Evolutionary conservation across 2,329 filamentous ascomycete genomes (phyloP).

Genomic region (Pseudodiploospora longispora): DNA sequence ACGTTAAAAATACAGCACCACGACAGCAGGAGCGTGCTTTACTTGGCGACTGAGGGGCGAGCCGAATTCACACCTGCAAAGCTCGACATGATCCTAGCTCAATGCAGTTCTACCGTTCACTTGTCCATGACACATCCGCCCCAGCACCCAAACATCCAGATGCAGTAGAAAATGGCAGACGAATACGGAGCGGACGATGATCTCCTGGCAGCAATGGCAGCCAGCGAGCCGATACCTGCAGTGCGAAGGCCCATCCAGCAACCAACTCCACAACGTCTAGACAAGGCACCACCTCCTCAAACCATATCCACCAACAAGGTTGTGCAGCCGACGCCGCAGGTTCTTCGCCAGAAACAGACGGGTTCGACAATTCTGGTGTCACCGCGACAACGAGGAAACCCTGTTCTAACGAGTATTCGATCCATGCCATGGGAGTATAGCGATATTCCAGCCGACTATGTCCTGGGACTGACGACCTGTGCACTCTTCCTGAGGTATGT

Average conservation of each 20-base stretch:
- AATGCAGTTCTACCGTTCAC: no score
- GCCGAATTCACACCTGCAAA: no score
- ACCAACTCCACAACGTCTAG: conserved; percentile 48
- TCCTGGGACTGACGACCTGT: conserved; percentile 78
- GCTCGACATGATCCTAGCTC: no score
- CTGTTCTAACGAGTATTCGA: conserved; percentile 74
- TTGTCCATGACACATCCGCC: no score
- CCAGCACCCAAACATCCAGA: no score
- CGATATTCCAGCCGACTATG: conserved; percentile 92
- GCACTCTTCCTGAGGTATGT: conserved; percentile 70
- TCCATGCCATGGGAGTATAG: conserved; percentile 92
- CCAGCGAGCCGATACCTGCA: conserved; percentile 29
- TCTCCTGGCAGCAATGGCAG: conserved; percentile 47
- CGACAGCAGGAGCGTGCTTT: no score
- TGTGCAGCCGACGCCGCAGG: conserved; percentile 83
- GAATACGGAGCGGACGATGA: conserved; percentile 52
- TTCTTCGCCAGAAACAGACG: conserved; percentile 55
- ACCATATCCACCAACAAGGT: conserved; percentile 44
- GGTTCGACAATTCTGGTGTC: conserved; percentile 83
- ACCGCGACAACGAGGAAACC: conserved; percentile 89
- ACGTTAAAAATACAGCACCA: no score
- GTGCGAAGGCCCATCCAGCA: conserved; percentile 35
- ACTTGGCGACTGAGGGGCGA: no score
- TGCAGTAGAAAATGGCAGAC: conserved; percentile 34
- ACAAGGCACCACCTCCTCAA: conserved; percentile 37